Evolutionary conservation across 768 basidiomycete genomes (phyloP).

Genomic region (Rhodotorula sphaerocarpa): DNA sequence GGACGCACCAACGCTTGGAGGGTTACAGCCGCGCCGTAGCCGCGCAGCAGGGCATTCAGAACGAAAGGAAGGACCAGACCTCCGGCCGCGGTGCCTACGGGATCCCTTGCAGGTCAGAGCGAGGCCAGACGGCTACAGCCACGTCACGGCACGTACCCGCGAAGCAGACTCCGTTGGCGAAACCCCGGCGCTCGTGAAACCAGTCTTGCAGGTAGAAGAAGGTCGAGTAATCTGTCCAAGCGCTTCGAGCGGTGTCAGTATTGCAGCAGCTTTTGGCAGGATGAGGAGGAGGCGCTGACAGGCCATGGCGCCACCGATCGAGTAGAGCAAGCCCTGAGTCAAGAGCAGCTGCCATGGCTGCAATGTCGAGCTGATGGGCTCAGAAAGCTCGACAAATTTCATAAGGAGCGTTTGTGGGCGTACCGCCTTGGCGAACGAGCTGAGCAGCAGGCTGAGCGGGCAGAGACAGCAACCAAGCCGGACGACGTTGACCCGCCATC

Average conservation of each 20-base stretch:
- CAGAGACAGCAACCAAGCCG: neutral
- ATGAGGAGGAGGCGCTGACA: neutral
- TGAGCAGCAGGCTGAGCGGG: neutral
- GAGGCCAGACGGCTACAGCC: neutral
- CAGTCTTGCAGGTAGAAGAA: constrained; percentile 15
- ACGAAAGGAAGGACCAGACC: constrained; percentile 14
- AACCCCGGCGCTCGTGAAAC: constrained; percentile 15
- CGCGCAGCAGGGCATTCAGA: neutral
- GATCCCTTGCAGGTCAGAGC: no score
- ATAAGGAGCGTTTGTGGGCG: no score
- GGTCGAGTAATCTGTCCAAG: constrained; percentile 15
- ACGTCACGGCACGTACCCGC: neutral
- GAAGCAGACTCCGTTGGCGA: constrained; percentile 23
- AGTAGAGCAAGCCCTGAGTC: constrained; percentile 16
- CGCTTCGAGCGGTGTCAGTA: neutral
- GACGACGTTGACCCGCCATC: constrained; percentile 8
- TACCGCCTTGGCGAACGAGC: constrained; percentile 4
- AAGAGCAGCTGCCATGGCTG: constrained; percentile 13
- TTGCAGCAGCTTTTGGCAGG: neutral
- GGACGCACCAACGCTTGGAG: constrained; percentile 10
- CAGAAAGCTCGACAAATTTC: no score
- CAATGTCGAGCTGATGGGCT: no score
- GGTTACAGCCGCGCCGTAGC: neutral
- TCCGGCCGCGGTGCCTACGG: constrained; percentile 2
- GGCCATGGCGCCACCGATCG: constrained; percentile 8